Evolutionary conservation across 1,284 basidiomycete species (phyloP), one percentile per base, ranked within the genome.

Genomic region (Wolfiporia cocos): DNA sequence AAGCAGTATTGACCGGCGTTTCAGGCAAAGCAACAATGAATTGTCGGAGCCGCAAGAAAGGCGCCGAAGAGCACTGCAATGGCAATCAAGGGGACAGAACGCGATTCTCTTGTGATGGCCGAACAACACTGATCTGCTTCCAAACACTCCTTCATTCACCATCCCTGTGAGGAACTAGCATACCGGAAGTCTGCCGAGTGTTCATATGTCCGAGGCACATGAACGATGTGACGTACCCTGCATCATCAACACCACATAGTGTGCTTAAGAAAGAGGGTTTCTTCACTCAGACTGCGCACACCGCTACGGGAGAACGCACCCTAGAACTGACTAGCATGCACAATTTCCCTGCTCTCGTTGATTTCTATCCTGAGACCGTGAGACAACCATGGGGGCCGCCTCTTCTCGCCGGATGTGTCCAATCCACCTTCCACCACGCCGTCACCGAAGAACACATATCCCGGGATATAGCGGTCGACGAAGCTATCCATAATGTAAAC

Each of bases 381-480:
- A 2, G 52, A 58, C 5, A 47, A 34, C 61, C 61, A 63, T 19
- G 57, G 56, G 15, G 59, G 59, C 17, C 33, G 37, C 19, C 37
- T 45, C 6, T 34, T 35, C 18, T 37, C 34, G 1, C 57, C 58
- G 9, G 46, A 38, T 4, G 30, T 36, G 19, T 47, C 47, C 3
- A 51, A 23, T 18, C 44, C 49, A 1, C 63, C 64, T 10, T 56
- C 39, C 3, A 59, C 56, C 12, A 73, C 58, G 5, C 73, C 69
- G 30, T 74, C 69, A 1, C 71, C 73, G 54, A 86, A 89, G 59
- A 90, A 86, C 44, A 90, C 76, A 55, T 92, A 92, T 3, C 87
- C 88, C 1, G 88, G 88, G 44, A 92, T 89, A 57, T 91, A 91
- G 3, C 88, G 79, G 57, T 85, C 81, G 3, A 87, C 75, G 57